Conservation (phyloP, 495 filamentous ascomycete genomes). For the Jackrogersella multiformis region DNA sequence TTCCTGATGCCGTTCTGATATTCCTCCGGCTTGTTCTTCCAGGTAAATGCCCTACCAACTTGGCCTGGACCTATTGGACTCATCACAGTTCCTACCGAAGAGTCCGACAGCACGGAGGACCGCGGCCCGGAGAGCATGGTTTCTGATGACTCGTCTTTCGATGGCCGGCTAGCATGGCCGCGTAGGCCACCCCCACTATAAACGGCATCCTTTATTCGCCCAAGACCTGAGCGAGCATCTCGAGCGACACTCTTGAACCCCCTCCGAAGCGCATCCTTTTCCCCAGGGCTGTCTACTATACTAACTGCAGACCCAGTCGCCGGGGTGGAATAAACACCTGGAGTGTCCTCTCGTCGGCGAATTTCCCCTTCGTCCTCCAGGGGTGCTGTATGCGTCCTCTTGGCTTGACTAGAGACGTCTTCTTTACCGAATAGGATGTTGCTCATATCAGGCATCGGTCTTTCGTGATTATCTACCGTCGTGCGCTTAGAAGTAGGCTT, state of each 20-base stretch:
- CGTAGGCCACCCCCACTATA: constrained; percentile 59
- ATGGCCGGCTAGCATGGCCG: constrained; percentile 59
- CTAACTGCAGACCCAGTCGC: constrained; percentile 52
- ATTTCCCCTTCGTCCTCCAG: constrained; percentile 58
- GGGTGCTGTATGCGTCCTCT: constrained; percentile 58
- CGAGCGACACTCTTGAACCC: constrained; percentile 82
- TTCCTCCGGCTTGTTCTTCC: constrained; percentile 65
- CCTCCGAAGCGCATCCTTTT: constrained; percentile 73
- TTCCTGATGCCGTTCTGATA: constrained; percentile 56
- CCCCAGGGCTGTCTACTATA: constrained; percentile 58
- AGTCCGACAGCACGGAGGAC: constrained; percentile 51
- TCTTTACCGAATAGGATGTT: constrained; percentile 75
- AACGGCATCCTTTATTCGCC: constrained; percentile 85
- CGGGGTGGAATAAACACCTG: constrained; percentile 47
- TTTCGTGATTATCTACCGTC: constrained; percentile 60
- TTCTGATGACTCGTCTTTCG: constrained; percentile 55
- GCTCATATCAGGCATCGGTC: constrained; percentile 60
- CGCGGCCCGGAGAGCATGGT: constrained; percentile 48
- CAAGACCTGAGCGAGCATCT: constrained; percentile 84
- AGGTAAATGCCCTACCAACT: constrained; percentile 59
- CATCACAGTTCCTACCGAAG: constrained; percentile 33
- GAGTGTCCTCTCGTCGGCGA: constrained; percentile 54
- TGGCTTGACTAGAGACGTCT: constrained; percentile 55
- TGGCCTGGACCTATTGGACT: constrained; percentile 40
- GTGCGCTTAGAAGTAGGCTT: constrained; percentile 74